These are phyloP conservation scores for Talaromyces funiculosus DNA, from an alignment of 2,329 filamentous ascomycete genomes.

Conservation along the genomic window DNA sequence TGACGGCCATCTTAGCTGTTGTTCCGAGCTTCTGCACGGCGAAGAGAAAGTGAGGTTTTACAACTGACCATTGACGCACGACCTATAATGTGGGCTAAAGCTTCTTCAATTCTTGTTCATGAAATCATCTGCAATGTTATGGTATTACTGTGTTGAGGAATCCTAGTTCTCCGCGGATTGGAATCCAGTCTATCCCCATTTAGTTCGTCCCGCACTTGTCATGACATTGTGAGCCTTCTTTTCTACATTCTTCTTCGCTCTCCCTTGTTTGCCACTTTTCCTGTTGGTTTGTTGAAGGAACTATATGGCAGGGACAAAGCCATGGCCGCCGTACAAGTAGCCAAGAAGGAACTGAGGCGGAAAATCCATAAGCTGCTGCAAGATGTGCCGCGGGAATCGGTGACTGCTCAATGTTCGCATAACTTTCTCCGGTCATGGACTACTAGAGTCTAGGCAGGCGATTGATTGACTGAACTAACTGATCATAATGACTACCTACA, in stretches of 20 bases:
- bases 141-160: not conserved
- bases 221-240: not conserved
- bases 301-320: not conserved
- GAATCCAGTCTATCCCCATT: slow-evolving; percentile 13
- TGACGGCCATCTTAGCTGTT: slow-evolving; percentile 9
- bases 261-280: not conserved
- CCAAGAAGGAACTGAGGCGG: slow-evolving; percentile 71
- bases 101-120: not conserved
- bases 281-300: not conserved
- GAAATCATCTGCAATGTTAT: slow-evolving; percentile 5
- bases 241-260: not conserved
- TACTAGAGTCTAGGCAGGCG: not conserved
- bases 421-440: not conserved
- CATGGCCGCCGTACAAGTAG: slow-evolving; percentile 56
- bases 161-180: slow-evolving; percentile 8
- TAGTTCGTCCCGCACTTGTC: slow-evolving; percentile 1
- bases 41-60: not conserved
- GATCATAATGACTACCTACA: slow-evolving; percentile 33
- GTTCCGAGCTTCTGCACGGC: not conserved
- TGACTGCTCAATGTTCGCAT: slow-evolving; percentile 64
- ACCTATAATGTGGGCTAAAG: not conserved
- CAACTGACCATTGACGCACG: slow-evolving; percentile 2
- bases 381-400: slow-evolving; percentile 55
- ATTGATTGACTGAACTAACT: slow-evolving; percentile 13
- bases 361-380: slow-evolving; percentile 64